A percentile compares a stretch with the other conserved stretches of the same genome.
These are phyloP conservation scores for Trifolium dubium DNA, from an alignment of 306 rosid species.

Conservation along the genomic window DNA sequence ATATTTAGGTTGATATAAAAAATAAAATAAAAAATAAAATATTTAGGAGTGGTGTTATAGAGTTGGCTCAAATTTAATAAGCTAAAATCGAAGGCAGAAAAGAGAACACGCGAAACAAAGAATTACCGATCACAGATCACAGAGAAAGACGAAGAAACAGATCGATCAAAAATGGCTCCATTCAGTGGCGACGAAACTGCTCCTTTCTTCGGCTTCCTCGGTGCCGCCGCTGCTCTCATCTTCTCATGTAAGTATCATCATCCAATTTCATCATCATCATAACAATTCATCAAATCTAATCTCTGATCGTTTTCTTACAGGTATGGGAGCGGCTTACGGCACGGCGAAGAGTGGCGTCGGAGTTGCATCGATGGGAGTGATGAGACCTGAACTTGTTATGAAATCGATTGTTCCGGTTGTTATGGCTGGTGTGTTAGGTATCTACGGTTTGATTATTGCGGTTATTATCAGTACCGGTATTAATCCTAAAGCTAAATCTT, in stretches of 20 bases:
- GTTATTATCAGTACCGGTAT: conserved; percentile 75
- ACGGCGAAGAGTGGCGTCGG: conserved; percentile 75
- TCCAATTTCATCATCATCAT: not conserved
- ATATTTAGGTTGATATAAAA: no score
- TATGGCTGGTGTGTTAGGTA: conserved; percentile 82
- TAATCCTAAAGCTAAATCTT: conserved; percentile 75
- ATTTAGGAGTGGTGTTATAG: no score
- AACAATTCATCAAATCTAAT: not conserved
- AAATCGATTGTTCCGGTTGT: conserved; percentile 78
- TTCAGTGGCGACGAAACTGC: conserved; percentile 83
- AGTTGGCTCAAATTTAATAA: no score
- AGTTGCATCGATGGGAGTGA: conserved; percentile 80
- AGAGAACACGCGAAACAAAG: not conserved
- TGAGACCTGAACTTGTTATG: conserved; percentile 81
- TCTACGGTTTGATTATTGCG: conserved; percentile 75
- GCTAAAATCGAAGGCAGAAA: not conserved
- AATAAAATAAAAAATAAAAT: no score
- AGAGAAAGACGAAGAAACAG: not conserved
- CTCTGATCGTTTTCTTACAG: conserved; percentile 26
- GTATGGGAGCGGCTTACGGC: conserved; percentile 75
- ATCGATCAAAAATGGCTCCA: conserved; percentile 43
- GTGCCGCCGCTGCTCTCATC: conserved; percentile 76
- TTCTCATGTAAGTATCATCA: conserved; percentile 54
- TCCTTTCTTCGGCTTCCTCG: conserved; percentile 78
- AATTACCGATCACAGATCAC: not conserved